Conservation (phyloP, 768 basidiomycete species). For the Mycena latifolia region DNA sequence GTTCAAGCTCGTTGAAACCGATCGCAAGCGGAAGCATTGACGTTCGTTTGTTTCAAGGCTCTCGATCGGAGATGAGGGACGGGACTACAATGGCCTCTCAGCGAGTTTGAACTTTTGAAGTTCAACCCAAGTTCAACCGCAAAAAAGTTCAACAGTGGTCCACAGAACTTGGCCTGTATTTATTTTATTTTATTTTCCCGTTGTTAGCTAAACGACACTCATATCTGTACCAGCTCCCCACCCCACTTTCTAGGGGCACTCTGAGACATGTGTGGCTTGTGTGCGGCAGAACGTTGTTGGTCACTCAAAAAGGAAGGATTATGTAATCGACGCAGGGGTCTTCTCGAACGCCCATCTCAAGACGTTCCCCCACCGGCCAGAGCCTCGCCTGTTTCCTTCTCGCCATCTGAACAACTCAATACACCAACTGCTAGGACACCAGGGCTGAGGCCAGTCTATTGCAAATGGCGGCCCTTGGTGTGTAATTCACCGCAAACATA, state of each 20-base stretch:
- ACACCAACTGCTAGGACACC: not conserved
- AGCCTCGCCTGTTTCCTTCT: not conserved
- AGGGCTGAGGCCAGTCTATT: conserved; percentile 8
- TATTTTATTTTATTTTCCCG: too few relatives aligned
- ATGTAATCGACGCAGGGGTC: not conserved
- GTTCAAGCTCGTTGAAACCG: not conserved
- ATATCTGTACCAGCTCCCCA: too few relatives aligned
- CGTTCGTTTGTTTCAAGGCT: not conserved
- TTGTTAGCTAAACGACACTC: too few relatives aligned
- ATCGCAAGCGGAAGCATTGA: not conserved
- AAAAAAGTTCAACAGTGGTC: too few relatives aligned
- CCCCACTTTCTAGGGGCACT: too few relatives aligned
- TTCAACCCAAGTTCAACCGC: too few relatives aligned
- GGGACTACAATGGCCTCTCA: too few relatives aligned
- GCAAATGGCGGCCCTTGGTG: conserved; percentile 29
- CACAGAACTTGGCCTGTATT: too few relatives aligned
- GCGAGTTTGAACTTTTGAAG: too few relatives aligned
- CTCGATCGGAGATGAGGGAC: too few relatives aligned
- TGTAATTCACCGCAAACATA: conserved; percentile 24
- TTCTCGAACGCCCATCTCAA: not conserved
- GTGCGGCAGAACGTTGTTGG: not conserved
- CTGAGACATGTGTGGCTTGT: too few relatives aligned
- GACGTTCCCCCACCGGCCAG: not conserved
- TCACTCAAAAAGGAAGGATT: not conserved
- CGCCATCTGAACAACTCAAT: not conserved